Percentiles rank a stretch among this genome's conserved stretches.
Evolutionary conservation across 768 basidiomycete genomes (phyloP).

Genomic region (Baorangia bicolor): DNA sequence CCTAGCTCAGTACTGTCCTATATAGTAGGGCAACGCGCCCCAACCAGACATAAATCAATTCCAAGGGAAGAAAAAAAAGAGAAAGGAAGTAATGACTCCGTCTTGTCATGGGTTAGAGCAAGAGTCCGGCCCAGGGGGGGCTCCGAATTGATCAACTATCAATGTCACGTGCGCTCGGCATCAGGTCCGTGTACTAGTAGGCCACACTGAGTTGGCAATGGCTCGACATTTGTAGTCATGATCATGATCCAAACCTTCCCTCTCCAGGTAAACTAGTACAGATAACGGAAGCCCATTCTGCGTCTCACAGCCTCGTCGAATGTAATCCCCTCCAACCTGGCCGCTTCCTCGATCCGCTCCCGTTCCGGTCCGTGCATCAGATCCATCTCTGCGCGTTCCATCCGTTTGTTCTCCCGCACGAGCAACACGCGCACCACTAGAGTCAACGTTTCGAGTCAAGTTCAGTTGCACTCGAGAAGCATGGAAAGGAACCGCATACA

Average conservation of each 20-base stretch:
- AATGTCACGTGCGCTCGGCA: too few relatives aligned
- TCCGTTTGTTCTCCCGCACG: constrained; percentile 46
- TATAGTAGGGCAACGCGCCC: too few relatives aligned
- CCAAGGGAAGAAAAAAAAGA: too few relatives aligned
- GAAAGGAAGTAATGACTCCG: too few relatives aligned
- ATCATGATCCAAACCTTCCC: neutral
- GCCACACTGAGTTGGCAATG: too few relatives aligned
- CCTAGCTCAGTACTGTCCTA: too few relatives aligned
- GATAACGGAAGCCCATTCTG: constrained; percentile 56
- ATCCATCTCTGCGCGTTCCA: constrained; percentile 49
- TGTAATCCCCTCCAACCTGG: constrained; percentile 55
- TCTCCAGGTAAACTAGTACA: constrained; percentile 39
- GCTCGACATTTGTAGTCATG: too few relatives aligned
- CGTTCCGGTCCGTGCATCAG: constrained; percentile 45
- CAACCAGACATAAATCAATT: too few relatives aligned
- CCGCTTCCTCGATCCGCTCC: constrained; percentile 55
- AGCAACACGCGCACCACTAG: constrained; percentile 45
- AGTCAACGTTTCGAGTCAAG: neutral
- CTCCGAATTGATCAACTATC: too few relatives aligned
- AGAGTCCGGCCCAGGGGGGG: too few relatives aligned
- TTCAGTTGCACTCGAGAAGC: neutral
- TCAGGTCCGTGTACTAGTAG: too few relatives aligned
- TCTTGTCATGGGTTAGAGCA: too few relatives aligned
- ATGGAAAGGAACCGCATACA: neutral
- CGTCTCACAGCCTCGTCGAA: constrained; percentile 60